Percentiles rank a stretch among this genome's conserved stretches.
These are phyloP conservation scores for Trichoderma harzianum DNA, from an alignment of 2,329 filamentous ascomycete species.

Conservation along the genomic window DNA sequence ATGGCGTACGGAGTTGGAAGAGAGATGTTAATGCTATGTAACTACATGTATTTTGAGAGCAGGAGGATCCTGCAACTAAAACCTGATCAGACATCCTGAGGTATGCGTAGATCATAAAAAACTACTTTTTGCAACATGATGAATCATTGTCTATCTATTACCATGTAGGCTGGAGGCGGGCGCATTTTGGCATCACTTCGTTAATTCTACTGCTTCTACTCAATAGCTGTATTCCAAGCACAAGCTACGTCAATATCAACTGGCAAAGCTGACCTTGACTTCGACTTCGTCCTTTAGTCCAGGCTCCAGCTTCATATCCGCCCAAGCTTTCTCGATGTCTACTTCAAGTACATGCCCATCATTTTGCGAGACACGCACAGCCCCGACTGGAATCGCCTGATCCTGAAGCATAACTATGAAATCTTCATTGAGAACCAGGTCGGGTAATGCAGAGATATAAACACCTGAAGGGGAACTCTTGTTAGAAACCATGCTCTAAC, in stretches of 20 bases:
- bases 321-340: slow-evolving; percentile 75
- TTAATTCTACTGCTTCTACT: not conserved
- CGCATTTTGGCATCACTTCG: not conserved
- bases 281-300: slow-evolving; percentile 80
- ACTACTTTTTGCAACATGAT: not conserved
- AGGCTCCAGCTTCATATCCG: slow-evolving; percentile 63
- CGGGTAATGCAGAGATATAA: slow-evolving; percentile 68
- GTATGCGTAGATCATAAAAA: not conserved
- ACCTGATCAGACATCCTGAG: slow-evolving; percentile 1
- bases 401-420: slow-evolving; percentile 75
- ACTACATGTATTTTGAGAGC: slow-evolving; percentile 1
- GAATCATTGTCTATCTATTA: not conserved
- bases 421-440: slow-evolving; percentile 57
- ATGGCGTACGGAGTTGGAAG: slow-evolving; percentile 37
- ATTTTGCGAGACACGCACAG: slow-evolving; percentile 56
- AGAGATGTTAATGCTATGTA: slow-evolving; percentile 24
- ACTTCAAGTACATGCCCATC: slow-evolving; percentile 66
- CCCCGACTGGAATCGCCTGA: slow-evolving; percentile 62
- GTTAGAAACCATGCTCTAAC: not conserved
- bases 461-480: slow-evolving; percentile 46
- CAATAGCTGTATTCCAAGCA: not conserved
- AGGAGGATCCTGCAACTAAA: not conserved
- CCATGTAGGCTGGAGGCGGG: not conserved
- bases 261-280: slow-evolving; percentile 58
- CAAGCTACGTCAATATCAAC: slow-evolving; percentile 25